Evolutionary conservation across 108 stramenopile genomes (phyloP), one percentile per base, ranked within the genome.

Genomic region (Cyclostephanos tholiformis): DNA sequence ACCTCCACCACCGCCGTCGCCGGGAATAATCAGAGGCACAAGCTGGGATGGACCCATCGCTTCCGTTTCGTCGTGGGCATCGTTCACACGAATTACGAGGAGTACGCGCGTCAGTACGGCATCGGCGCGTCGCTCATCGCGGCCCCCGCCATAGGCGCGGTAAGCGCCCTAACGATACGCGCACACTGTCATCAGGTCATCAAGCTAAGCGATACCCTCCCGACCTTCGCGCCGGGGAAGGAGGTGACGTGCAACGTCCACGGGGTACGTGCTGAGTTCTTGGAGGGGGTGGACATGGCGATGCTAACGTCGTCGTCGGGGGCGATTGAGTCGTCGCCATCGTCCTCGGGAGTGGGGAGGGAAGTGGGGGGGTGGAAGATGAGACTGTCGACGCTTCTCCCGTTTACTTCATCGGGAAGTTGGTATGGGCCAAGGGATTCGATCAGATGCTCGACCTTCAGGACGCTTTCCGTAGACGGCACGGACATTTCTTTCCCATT

Each of bases 341-440:
- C 52, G 52, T 12, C 41, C 41, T 41, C 41, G 11, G 41, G 41
- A 12, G 23, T 25, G 23, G 23, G 23, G 23, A 4, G 11, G 6
- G 71, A 62, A 23, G 74, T 74, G 9, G 44, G 26, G 57, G 51
- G 14, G 39, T 32, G n/a, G 73, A 57, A 20, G n/a, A 65, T 36
- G 2, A 51, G 0, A 65, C 55, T 5, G 48, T 63, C n/a, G 72
- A 72, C 26, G 27, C 60, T 19, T 51, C 82, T 14, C 60, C 80
- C n/a, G 86, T 89, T 1, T 98, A 98, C 73, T 98, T 97, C 65
- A 91, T 98, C 76, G 97, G 97, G 58, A 98, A 97, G 67, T 71
- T 96, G 59, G 80, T 97, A 8, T 98, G 97, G 97, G 92, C 95
- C 19, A 98, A 98, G 84, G 90, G 96, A 20, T 92, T 96, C 68